phyloP scores from a whole-genome alignment of 352 stramenopile genomes.

The Blastocystis sp. region DNA sequence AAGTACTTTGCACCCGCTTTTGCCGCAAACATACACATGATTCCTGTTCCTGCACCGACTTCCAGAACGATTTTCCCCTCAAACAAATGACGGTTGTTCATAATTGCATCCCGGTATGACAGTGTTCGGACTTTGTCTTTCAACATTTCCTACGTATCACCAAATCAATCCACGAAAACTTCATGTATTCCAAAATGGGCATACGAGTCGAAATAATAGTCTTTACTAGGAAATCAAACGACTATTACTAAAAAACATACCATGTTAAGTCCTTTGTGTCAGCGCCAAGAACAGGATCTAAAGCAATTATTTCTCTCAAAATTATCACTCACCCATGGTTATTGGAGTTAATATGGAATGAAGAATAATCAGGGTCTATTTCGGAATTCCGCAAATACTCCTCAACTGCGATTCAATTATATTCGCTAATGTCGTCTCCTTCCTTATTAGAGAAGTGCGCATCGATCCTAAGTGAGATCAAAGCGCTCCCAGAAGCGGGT shows the following conservation, averaged over 20 bases:
- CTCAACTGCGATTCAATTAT: background rate
- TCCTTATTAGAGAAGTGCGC: constrained; percentile 20
- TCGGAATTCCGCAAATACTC: background rate
- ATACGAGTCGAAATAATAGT: constrained; percentile 98
- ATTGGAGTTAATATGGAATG: background rate
- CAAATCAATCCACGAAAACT: constrained; percentile 62
- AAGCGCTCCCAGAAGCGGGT: background rate
- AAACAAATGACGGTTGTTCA: constrained; percentile 91
- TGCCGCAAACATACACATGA: constrained; percentile 90
- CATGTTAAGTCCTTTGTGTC: constrained; percentile 59
- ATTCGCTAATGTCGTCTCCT: background rate
- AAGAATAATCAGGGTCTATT: background rate
- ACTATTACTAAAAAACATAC: background rate
- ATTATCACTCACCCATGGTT: constrained; percentile 35
- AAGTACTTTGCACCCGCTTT: constrained; percentile 77
- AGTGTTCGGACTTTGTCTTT: constrained; percentile 91
- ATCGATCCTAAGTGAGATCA: constrained; percentile 3
- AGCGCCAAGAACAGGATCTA: constrained; percentile 14
- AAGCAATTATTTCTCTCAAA: too few relatives aligned
- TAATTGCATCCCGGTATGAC: constrained; percentile 92
- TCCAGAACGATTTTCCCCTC: constrained; percentile 91
- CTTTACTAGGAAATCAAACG: constrained; percentile 73
- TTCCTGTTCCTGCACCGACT: constrained; percentile 89
- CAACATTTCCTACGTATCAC: constrained; percentile 75
- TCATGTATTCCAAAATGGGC: constrained; percentile 96